Evolutionary conservation across 352 stramenopile genomes (phyloP).

Genomic region (Globisporangium polare): DNA sequence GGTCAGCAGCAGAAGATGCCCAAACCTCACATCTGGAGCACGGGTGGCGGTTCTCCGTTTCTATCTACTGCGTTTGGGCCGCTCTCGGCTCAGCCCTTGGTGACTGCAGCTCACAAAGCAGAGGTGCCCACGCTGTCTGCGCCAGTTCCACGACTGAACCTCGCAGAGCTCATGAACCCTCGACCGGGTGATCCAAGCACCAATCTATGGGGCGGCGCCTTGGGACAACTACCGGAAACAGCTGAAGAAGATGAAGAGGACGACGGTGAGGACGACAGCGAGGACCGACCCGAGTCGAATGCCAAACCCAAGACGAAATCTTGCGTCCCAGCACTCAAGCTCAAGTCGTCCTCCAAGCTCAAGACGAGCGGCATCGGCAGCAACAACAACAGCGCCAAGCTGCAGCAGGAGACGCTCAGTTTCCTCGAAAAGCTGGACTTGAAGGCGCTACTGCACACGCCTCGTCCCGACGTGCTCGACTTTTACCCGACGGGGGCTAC

Average conservation of each 20-base stretch:
- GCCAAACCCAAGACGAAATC: background rate
- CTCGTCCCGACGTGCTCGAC: slow-evolving; percentile 46
- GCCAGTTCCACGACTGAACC: slow-evolving; percentile 34
- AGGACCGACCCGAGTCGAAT: background rate
- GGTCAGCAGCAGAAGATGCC: background rate
- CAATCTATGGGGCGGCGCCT: slow-evolving; percentile 1
- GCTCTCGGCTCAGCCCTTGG: background rate
- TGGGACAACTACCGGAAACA: slow-evolving; percentile 9
- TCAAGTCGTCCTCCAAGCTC: background rate
- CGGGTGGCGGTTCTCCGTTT: background rate
- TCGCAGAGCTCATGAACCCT: slow-evolving; percentile 44
- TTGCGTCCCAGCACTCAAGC: background rate
- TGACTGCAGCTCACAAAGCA: background rate
- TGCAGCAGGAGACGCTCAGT: slow-evolving; percentile 45
- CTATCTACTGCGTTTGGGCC: background rate
- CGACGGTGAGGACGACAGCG: slow-evolving; percentile 19
- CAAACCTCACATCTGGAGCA: background rate
- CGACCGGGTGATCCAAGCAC: slow-evolving; percentile 15
- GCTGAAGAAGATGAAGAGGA: slow-evolving; percentile 19
- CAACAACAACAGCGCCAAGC: slow-evolving; percentile 13
- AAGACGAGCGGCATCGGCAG: background rate
- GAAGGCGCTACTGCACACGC: slow-evolving; percentile 55
- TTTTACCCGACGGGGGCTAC: slow-evolving; percentile 26
- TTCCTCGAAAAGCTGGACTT: slow-evolving; percentile 65
- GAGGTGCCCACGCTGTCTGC: slow-evolving; percentile 17